Evolutionary conservation across 176 grass and related monocot genomes (phyloP).

Genomic region (Typha latifolia): DNA sequence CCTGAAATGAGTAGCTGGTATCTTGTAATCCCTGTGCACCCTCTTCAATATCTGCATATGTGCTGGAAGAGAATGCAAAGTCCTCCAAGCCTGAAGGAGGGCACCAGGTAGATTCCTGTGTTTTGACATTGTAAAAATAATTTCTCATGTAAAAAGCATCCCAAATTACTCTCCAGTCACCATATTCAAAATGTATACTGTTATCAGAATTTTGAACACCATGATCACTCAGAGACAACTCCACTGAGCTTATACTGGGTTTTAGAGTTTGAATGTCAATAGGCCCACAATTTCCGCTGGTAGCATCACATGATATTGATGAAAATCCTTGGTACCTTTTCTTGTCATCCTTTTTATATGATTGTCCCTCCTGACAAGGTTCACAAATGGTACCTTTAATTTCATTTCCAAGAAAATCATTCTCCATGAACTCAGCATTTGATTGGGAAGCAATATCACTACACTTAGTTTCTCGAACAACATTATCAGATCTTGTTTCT

Average conservation of each 20-base stretch:
- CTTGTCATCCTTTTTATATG: constrained; percentile 9
- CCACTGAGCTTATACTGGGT: constrained; percentile 15
- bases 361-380: constrained; percentile 32
- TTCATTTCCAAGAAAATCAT: constrained; percentile 25
- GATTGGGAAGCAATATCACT: constrained; percentile 8
- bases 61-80: constrained; percentile 30
- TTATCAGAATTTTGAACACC: constrained; percentile 22
- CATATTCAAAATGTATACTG: constrained; percentile 41
- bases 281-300: constrained; percentile 3
- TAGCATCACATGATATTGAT: constrained; percentile 17
- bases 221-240: constrained; percentile 24
- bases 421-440: constrained; percentile 4
- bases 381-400: constrained; percentile 14
- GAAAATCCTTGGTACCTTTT: constrained; percentile 22
- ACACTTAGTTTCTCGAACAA: constrained; percentile 25
- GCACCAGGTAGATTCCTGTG: constrained; percentile 76
- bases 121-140: constrained; percentile 70
- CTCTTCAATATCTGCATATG: constrained; percentile 18
- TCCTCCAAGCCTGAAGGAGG: constrained; percentile 70
- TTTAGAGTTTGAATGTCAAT: background rate
- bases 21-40: constrained; percentile 20
- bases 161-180: constrained; percentile 70
- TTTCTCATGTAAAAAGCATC: constrained; percentile 66
- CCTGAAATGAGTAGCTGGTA: constrained; percentile 19
- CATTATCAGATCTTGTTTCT: constrained; percentile 14